phyloP scores from a whole-genome alignment of 2,329 filamentous ascomycete genomes.

The Helminthosporium solani region DNA sequence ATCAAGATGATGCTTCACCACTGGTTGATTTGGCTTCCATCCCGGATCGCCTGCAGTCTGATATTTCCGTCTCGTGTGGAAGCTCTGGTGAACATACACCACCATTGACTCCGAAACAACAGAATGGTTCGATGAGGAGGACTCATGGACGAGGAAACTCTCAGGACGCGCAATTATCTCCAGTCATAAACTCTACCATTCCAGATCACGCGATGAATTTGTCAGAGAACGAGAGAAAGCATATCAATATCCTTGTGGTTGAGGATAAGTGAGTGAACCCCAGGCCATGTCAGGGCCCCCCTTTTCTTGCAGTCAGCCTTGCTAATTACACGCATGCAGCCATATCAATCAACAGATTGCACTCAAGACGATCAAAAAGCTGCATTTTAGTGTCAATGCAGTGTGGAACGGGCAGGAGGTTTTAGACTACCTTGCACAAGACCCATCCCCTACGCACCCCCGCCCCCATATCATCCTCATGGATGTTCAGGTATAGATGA shows the following conservation, averaged over 20 bases:
- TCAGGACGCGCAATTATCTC: constrained; percentile 18
- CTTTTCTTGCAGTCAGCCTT: neutral
- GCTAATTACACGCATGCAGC: constrained; percentile 20
- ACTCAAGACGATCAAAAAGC: constrained; percentile 70
- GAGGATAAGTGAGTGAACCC: constrained; percentile 69
- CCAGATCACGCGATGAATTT: constrained; percentile 48
- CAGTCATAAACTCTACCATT: constrained; percentile 26
- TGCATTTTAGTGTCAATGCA: constrained; percentile 69
- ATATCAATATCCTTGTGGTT: constrained; percentile 71
- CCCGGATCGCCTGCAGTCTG: constrained; percentile 64
- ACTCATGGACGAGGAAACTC: constrained; percentile 6
- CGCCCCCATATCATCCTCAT: constrained; percentile 75
- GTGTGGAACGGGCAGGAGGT: constrained; percentile 80
- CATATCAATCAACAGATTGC: constrained; percentile 74
- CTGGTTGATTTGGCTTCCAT: constrained; percentile 64
- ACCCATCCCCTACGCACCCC: constrained; percentile 52
- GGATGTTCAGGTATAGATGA: constrained; percentile 67
- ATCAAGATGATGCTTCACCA: constrained; percentile 50
- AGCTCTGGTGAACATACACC: constrained; percentile 63
- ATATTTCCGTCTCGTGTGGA: constrained; percentile 62
- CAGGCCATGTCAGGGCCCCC: neutral
- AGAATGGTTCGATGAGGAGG: constrained; percentile 18
- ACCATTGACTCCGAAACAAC: constrained; percentile 33
- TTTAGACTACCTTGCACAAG: constrained; percentile 65
- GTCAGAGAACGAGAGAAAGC: constrained; percentile 58